These are phyloP conservation scores for Fusarium sarcochroum DNA, from an alignment of 2,329 filamentous ascomycete species.

Conservation along the genomic window DNA sequence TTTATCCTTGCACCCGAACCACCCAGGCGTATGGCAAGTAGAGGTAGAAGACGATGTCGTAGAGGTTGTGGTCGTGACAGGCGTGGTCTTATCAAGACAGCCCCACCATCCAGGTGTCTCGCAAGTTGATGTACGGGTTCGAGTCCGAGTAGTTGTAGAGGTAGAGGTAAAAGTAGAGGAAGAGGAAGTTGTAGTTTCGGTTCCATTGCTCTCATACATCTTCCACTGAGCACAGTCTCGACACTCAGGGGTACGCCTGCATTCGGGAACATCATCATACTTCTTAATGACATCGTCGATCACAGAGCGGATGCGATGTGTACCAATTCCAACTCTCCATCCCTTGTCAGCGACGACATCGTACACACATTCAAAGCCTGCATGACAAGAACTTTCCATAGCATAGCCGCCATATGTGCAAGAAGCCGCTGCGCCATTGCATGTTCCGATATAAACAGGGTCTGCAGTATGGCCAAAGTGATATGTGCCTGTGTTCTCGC, in stretches of 20 bases:
- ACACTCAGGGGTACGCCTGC: slow-evolving; percentile 82
- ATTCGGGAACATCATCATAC: slow-evolving; percentile 85
- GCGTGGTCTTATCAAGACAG: slow-evolving; percentile 76
- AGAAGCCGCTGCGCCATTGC: slow-evolving; percentile 88
- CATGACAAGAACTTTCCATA: slow-evolving; percentile 92
- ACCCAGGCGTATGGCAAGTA: slow-evolving; percentile 73
- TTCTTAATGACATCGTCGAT: slow-evolving; percentile 88
- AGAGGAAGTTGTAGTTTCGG: slow-evolving; percentile 78
- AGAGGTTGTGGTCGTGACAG: slow-evolving; percentile 56
- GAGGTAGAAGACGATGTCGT: slow-evolving; percentile 65
- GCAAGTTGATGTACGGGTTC: slow-evolving; percentile 89
- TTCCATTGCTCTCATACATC: slow-evolving; percentile 93
- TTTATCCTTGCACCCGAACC: slow-evolving; percentile 75
- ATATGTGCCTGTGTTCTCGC: slow-evolving; percentile 81
- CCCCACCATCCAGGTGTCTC: slow-evolving; percentile 96
- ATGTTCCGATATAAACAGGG: slow-evolving; percentile 93
- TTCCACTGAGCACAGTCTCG: slow-evolving; percentile 95
- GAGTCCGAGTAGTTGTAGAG: slow-evolving; percentile 71
- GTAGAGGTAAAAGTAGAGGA: slow-evolving; percentile 63
- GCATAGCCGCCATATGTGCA: slow-evolving; percentile 95
- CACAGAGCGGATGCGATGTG: slow-evolving; percentile 89
- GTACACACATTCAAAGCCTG: slow-evolving; percentile 88
- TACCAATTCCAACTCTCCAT: slow-evolving; percentile 91
- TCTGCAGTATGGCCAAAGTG: slow-evolving; percentile 98
- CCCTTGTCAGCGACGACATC: slow-evolving; percentile 93